Conservation (phyloP, 1,284 basidiomycete species). For the Tilletia walkeri region DNA sequence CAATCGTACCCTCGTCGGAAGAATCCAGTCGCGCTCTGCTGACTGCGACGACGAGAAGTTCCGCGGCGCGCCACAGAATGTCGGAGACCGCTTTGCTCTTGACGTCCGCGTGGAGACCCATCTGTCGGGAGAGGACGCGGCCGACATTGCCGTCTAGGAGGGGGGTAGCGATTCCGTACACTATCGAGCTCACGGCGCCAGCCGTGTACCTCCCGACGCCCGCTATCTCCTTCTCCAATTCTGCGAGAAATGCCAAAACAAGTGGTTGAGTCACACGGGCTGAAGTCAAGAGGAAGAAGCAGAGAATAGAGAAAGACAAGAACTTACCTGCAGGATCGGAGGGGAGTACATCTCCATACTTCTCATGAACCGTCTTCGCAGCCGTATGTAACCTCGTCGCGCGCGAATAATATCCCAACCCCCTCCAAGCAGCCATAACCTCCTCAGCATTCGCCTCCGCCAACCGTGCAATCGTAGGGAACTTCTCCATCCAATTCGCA, state of each 20-base stretch:
- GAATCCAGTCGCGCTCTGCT: background rate
- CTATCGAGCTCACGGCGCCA: constrained; percentile 54
- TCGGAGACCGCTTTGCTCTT: constrained; percentile 45
- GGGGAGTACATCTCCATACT: constrained; percentile 67
- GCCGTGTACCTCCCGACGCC: constrained; percentile 86
- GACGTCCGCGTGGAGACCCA: constrained; percentile 42
- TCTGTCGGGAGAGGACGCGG: constrained; percentile 46
- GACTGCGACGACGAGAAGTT: constrained; percentile 30
- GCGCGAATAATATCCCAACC: constrained; percentile 52
- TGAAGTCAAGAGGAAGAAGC: background rate
- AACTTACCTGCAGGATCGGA: constrained; percentile 26
- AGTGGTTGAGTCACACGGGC: background rate
- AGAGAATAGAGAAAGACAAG: background rate
- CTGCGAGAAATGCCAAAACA: constrained; percentile 62
- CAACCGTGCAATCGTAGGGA: constrained; percentile 62
- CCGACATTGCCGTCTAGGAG: constrained; percentile 52
- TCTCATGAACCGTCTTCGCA: constrained; percentile 41
- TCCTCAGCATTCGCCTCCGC: constrained; percentile 64
- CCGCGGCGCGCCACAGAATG: constrained; percentile 44
- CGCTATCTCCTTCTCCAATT: constrained; percentile 70
- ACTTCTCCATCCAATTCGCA: constrained; percentile 47
- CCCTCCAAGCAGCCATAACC: constrained; percentile 50
- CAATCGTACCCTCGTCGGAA: no score
- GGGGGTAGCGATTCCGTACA: constrained; percentile 46
- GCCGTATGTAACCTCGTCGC: constrained; percentile 50